These are phyloP conservation scores for Xylaria sp. DNA, from an alignment of 2,329 filamentous ascomycete species.

Conservation along the genomic window DNA sequence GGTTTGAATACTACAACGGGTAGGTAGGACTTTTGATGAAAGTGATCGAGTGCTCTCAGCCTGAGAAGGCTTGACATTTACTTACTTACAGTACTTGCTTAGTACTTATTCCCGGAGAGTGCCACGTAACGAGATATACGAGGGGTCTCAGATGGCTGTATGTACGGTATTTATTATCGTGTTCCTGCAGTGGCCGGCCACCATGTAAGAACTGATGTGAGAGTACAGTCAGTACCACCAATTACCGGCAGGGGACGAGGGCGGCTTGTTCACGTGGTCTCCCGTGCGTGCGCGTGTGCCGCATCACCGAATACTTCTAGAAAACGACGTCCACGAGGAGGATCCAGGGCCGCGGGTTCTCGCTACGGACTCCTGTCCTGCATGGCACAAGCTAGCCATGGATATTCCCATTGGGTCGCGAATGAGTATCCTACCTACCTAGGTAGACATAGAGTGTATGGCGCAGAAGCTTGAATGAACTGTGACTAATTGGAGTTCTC, in stretches of 20 bases:
- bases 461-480: neutral
- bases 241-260: neutral
- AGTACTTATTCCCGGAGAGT: neutral
- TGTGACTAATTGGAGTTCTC: too few species aligned
- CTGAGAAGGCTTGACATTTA: neutral
- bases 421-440: too few species aligned
- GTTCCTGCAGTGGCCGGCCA: conserved; percentile 19
- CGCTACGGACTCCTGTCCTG: neutral
- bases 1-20: neutral
- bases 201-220: conserved; percentile 13
- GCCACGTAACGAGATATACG: neutral
- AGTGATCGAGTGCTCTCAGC: neutral
- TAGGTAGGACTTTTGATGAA: neutral
- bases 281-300: too few species aligned
- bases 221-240: neutral
- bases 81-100: too few species aligned
- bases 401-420: neutral
- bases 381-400: neutral
- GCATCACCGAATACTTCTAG: conserved; percentile 15
- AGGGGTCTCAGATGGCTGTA: neutral
- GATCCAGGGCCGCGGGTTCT: neutral
- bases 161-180: neutral
- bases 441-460: neutral
- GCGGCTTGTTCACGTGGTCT: neutral
- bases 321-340: neutral